phyloP scores from a whole-genome alignment of 2,329 filamentous ascomycete species.

The Microthyrium microscopicum region DNA sequence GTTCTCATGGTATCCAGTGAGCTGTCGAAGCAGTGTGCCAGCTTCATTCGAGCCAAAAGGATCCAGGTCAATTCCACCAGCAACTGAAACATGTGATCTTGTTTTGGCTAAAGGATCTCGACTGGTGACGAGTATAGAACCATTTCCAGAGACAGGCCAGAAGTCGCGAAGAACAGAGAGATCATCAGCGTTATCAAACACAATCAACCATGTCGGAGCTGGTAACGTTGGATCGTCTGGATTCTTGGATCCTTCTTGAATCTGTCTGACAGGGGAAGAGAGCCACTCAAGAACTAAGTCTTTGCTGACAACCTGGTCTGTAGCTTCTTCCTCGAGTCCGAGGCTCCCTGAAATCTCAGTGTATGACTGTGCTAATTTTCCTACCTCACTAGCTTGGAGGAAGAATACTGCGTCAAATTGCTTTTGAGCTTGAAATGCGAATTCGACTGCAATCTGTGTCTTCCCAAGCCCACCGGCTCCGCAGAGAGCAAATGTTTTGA shows the following conservation, averaged over 20 bases:
- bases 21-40: background rate
- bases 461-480: conserved; percentile 15
- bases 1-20: background rate
- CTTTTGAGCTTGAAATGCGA: conserved; percentile 15
- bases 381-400: conserved; percentile 20
- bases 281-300: background rate
- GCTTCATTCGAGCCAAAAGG: background rate
- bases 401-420: conserved; percentile 20
- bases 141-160: background rate
- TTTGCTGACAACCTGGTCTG: background rate
- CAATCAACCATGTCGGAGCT: background rate
- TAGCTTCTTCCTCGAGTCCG: background rate
- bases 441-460: conserved; percentile 23
- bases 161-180: background rate
- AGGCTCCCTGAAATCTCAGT: too few relatives aligned
- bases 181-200: conserved; percentile 1
- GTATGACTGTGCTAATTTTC: conserved; percentile 19
- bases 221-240: background rate
- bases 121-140: background rate
- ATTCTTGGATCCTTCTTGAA: background rate
- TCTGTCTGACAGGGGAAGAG: background rate
- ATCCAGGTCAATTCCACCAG: background rate
- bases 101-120: background rate
- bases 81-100: background rate
- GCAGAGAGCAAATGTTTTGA: conserved; percentile 2